Base-by-base conservation (phyloP, 805 yeast genomes). In the Wickerhamiella brachini region DNA sequence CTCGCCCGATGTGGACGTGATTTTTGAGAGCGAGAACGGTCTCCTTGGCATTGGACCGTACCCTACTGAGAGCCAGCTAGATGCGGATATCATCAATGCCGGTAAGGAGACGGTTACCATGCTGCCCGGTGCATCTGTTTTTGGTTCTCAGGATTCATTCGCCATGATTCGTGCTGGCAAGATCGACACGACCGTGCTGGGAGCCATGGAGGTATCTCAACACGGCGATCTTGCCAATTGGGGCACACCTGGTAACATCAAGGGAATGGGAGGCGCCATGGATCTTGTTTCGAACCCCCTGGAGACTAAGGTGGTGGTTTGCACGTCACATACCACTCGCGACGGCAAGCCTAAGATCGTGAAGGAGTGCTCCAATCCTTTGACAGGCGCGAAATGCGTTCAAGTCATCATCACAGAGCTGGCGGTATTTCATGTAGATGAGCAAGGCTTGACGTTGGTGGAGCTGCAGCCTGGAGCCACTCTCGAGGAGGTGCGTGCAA, bases 201-300 rank as follows among this genome's bases (percentile, higher is more conserved):
- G 79, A 5, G 78, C 75, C 12, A 65, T 74, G 62, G 77, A 74
- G 58, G 78, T 75, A 5, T 69, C 76, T 1, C 65, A 66, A 44
- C 62, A 54, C 46, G 78, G 78, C 39, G 78, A 75, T 52, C 66
- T 74, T 39, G 78, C 79, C 41, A 74, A 74, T 59, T 74, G 78
- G 77, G 76, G 73, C 23, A 64, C 74, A 3, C 78, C 79, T 1
- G 77, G 78, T 7, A 64, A 68, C 52, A 70, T 74, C 44, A 73
- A 71, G 58, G 78, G 78, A 18, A 75, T 74, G 73, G 78, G 78
- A 23, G 78, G 78, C 17, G 78, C 78, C 22, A 75, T 75, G 78
- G 78, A 73, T 57, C 66, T 74, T 22, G 77, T 72, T 5, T 69
- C 75, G 6, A 72, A 72, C 55, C 76, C 77, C 15, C 61, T 62